Evolutionary conservation across 1,284 basidiomycete genomes (phyloP).

Genomic region (Naganishia cerealis): DNA sequence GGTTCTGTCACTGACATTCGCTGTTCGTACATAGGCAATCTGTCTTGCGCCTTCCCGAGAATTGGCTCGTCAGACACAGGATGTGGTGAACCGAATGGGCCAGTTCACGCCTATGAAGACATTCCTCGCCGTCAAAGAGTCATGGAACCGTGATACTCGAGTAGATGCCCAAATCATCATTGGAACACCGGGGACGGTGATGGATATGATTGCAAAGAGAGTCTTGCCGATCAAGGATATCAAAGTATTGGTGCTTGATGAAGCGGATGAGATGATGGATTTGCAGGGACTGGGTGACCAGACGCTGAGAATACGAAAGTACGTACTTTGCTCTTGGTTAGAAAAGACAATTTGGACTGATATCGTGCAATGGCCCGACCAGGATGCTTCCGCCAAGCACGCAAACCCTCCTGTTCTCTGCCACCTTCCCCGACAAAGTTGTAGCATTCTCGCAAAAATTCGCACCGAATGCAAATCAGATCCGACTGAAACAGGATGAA

Average conservation of each 20-base stretch:
- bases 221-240: constrained; percentile 69
- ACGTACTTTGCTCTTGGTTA: constrained; percentile 43
- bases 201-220: constrained; percentile 68
- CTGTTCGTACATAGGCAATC: constrained; percentile 64
- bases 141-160: constrained; percentile 55
- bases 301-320: constrained; percentile 93
- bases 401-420: constrained; percentile 95
- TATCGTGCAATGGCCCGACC: neutral
- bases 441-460: constrained; percentile 85
- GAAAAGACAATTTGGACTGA: neutral
- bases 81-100: constrained; percentile 83
- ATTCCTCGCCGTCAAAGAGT: constrained; percentile 90
- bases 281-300: constrained; percentile 96
- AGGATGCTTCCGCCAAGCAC: constrained; percentile 55
- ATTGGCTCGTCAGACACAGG: constrained; percentile 89
- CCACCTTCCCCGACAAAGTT: constrained; percentile 94
- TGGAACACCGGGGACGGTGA: constrained; percentile 93
- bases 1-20: neutral
- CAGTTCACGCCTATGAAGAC: constrained; percentile 91
- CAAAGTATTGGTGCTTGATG: constrained; percentile 94
- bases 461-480: constrained; percentile 92
- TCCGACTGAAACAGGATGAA: constrained; percentile 91
- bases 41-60: constrained; percentile 94
- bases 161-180: constrained; percentile 89
- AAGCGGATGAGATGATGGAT: constrained; percentile 98